phyloP scores from a whole-genome alignment of 305 asterid genomes.

The Solanum hybrid region DNA sequence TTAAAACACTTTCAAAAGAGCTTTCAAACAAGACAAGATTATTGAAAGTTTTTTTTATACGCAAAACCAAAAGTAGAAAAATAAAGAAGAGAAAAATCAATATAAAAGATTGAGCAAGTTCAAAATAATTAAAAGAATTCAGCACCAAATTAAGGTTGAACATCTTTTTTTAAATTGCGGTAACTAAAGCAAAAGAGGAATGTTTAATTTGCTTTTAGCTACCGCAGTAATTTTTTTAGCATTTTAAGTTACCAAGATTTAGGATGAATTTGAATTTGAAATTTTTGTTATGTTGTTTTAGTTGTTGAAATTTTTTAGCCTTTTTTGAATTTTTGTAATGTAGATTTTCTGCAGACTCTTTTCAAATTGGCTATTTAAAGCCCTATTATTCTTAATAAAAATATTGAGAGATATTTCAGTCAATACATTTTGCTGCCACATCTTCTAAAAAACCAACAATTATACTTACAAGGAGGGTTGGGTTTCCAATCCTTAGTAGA shows the following conservation, averaged over 20 bases:
- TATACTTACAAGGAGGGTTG: background rate
- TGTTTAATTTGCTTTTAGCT: background rate
- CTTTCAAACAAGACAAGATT: background rate
- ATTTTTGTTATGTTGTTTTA: background rate
- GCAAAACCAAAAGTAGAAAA: background rate
- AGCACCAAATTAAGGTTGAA: background rate
- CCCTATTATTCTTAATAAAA: background rate
- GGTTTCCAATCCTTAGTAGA: background rate
- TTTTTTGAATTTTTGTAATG: background rate
- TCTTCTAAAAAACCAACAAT: background rate
- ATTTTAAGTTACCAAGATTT: background rate
- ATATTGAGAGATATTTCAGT: background rate
- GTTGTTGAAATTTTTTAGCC: background rate
- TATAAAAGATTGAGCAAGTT: background rate
- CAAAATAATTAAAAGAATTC: background rate
- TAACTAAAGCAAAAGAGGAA: background rate
- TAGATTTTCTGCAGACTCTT: background rate
- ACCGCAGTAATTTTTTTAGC: background rate
- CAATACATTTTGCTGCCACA: background rate
- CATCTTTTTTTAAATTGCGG: background rate
- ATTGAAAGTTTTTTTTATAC: background rate
- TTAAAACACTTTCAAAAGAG: background rate
- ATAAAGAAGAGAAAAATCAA: background rate
- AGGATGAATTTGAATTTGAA: background rate
- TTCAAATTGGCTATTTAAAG: background rate